Evolutionary conservation across 345 rosid genomes (phyloP), one percentile per base, ranked within the genome.

Genomic region (Capsella bursapastoris): DNA sequence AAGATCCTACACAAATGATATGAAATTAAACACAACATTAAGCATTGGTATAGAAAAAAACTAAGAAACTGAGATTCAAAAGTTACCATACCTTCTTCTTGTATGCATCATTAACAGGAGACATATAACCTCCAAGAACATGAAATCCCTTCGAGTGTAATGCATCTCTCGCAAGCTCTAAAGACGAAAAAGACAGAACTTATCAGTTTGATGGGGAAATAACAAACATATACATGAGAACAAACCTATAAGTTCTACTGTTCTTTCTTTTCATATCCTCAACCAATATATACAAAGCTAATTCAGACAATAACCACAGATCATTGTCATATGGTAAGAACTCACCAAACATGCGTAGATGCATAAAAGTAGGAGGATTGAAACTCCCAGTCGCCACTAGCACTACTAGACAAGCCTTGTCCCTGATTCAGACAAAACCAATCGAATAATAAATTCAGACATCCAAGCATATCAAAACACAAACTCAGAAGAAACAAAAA

Each of bases 331-430:
- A 22, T 22, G 25, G 25, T 22, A 29, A 76, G 27, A 76, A 59
- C 83, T 82, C 43, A 91, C 98, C 97, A 80, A 95, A 87, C 87
- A 95, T 79, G 65, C 97, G 97, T 74, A 90, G 72, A 81, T 90
- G 99, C 97, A 95, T 95, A 73, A 82, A 84, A 63, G 97, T 95
- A 2, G 99, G 99, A 80, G 99, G 99, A 79, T 90, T 95, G 90
- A 95, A 95, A 79, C 96, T 89, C 56, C 99, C 97, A 25, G 90
- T 85, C 12, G 92, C 90, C 44, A 92, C 92, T 53, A 95, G 87
- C 76, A 88, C 90, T 11, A 86, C 96, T 22, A 22, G 25, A 81
- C 18, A 69, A 34, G 71, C 71, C 68, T 78, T 81, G 68, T 75
- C 83, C 82, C 87, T 84, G 78, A 38, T 22, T 68, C 61, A 74